Percentiles rank a stretch among this genome's conserved stretches.
Evolutionary conservation across 257 asterid genomes (phyloP).

Genomic region (Paraleonurus japonicus): DNA sequence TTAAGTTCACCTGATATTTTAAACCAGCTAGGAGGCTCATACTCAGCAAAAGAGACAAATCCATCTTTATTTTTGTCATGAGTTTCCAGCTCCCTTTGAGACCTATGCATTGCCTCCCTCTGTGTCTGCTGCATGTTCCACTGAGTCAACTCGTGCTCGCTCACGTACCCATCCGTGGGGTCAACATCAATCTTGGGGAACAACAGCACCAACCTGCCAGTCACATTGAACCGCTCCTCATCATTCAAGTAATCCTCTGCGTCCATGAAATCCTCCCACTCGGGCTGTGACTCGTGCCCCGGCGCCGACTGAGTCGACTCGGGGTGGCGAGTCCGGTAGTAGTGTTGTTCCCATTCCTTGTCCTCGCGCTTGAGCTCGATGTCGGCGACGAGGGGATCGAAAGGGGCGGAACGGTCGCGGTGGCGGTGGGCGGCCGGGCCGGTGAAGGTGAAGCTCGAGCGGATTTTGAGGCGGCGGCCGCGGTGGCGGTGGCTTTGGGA

Average conservation of each 20-base stretch:
- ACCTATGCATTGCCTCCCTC: slow-evolving; percentile 73
- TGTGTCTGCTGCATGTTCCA: slow-evolving; percentile 71
- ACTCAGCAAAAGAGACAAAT: slow-evolving; percentile 62
- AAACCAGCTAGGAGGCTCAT: slow-evolving; percentile 86
- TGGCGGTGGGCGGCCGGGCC: slow-evolving; percentile 18
- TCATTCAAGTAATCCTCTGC: slow-evolving; percentile 84
- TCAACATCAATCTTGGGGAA: slow-evolving; percentile 77
- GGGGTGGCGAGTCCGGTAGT: slow-evolving; percentile 46
- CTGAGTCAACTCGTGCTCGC: slow-evolving; percentile 65
- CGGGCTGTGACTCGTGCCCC: slow-evolving; percentile 67
- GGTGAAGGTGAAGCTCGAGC: slow-evolving; percentile 16
- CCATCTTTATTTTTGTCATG: slow-evolving; percentile 86
- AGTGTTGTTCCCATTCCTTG: slow-evolving; percentile 65
- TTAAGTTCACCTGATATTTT: slow-evolving; percentile 45
- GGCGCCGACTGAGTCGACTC: slow-evolving; percentile 49
- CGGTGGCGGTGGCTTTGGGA: slow-evolving; percentile 10
- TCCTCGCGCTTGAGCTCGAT: slow-evolving; percentile 74
- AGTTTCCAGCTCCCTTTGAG: slow-evolving; percentile 71
- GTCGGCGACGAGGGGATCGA: slow-evolving; percentile 80
- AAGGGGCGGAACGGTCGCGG: slow-evolving; percentile 36
- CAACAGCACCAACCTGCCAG: slow-evolving; percentile 58
- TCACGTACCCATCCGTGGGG: slow-evolving; percentile 67
- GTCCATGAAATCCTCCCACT: slow-evolving; percentile 80
- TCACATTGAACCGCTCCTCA: slow-evolving; percentile 73
- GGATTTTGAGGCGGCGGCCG: slow-evolving; percentile 32